phyloP scores from a whole-genome alignment of 306 rosid species.

The Pueraria montana region DNA sequence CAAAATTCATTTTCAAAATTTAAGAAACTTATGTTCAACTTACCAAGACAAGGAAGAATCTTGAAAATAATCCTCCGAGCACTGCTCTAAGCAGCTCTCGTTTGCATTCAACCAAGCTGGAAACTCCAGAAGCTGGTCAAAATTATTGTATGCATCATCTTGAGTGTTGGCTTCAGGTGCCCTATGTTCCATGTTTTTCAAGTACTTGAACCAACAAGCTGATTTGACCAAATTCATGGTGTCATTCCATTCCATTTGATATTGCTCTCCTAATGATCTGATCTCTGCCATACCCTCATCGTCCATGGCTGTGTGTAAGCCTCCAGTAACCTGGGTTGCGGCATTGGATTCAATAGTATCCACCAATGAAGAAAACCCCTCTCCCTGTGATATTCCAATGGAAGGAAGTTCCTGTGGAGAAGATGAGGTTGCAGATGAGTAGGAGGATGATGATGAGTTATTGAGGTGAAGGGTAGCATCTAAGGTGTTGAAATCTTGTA shows the following conservation, averaged over 20 bases:
- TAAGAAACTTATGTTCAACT: slow-evolving; percentile 41
- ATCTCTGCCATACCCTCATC: slow-evolving; percentile 91
- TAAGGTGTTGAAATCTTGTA: slow-evolving; percentile 73
- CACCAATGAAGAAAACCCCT: slow-evolving; percentile 51
- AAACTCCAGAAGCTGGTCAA: slow-evolving; percentile 72
- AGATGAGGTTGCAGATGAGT: slow-evolving; percentile 62
- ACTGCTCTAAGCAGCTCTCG: slow-evolving; percentile 66
- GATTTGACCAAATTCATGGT: slow-evolving; percentile 78
- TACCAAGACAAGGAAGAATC: slow-evolving; percentile 85
- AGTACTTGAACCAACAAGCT: slow-evolving; percentile 88
- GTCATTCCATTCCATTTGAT: slow-evolving; percentile 90
- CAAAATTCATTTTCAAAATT: slow-evolving; percentile 17
- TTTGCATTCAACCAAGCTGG: slow-evolving; percentile 83
- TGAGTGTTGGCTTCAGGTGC: slow-evolving; percentile 53
- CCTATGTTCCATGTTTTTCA: slow-evolving; percentile 68
- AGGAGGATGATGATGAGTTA: slow-evolving; percentile 49
- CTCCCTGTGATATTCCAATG: slow-evolving; percentile 53
- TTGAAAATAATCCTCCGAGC: slow-evolving; percentile 60
- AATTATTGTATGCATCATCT: slow-evolving; percentile 51
- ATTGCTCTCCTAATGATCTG: slow-evolving; percentile 79
- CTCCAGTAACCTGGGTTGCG: slow-evolving; percentile 48
- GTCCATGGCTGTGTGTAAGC: slow-evolving; percentile 71
- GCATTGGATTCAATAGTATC: slow-evolving; percentile 50
- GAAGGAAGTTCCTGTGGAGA: slow-evolving; percentile 61
- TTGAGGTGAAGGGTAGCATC: slow-evolving; percentile 57